Base-by-base conservation (phyloP, 2,329 filamentous ascomycete genomes). In the Colletotrichum sp. region DNA sequence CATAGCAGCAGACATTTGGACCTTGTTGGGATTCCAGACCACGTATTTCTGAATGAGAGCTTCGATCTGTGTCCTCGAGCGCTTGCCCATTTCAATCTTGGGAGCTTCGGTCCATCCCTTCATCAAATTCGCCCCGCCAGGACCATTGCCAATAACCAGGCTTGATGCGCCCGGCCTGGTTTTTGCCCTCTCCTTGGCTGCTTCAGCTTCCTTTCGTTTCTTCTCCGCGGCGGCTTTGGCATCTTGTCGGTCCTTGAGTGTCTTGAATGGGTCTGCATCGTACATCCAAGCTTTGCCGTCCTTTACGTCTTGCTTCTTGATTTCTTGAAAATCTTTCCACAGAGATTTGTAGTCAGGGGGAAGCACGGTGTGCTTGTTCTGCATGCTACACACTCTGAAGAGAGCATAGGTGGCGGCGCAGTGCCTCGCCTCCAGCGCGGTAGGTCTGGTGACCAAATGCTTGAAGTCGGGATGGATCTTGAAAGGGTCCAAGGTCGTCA, bases 281-380 rank as follows among this genome's bases (percentile, higher is more conserved):
- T 99, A 99, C 91, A 98, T 93, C 94, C 96, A 98, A 1, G 88
- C 94, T 67, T 86, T 88, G n/a, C 91, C 96, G 57, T 95, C 93
- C 81, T 93, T 94, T 65, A 95, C 88, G 80, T 98, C 96, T 79
- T 93, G 91, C 78, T 92, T 92, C 85, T 98, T 99, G 78, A 99
- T 87, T 6, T 92, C 90, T 77, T 94, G 91, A 79, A 99, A 98
- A 74, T 96, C 93, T 83, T 98, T 98, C 97, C 97, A 99, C 57
- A 98, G 87, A 78, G 95, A 92, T 82, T 94, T 94, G 85, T 98
- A 98, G 75, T 94, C 95, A 0, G 97, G 97, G 28, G 97, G 97
- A 78, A 99, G 89, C 87, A 96, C 96, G 88, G 96, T 98, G 82
- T 98, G 95, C 80, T 98, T 92, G 83, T 99, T 99, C 85, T 96